Base-by-base conservation (phyloP, 176 grass and related monocot genomes). In the Rhynchospora tenuis region DNA sequence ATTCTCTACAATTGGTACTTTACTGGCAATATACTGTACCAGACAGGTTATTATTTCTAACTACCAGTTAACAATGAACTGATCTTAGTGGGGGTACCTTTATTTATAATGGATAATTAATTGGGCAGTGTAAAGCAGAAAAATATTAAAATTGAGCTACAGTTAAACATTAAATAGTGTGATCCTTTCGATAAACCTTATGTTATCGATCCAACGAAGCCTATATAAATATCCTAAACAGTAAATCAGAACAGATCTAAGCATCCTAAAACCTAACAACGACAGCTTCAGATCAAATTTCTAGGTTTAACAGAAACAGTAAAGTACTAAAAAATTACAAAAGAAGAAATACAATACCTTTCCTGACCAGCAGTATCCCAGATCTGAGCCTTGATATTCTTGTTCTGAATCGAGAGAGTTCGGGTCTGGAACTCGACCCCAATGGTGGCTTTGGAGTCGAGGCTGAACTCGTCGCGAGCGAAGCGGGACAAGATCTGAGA, bases 401-500 rank as follows among this genome's bases (percentile, higher is more conserved):
- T 85, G 59, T 90, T 84, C 23, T 94, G 88, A 80, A 97, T 97
- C 65, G 91, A 26, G 83, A 97, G 84, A 24, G 94, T 94, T 61
- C 94, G 90, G 9, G 94, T 94, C 88, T 94, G 94, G 84, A 97
- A 94, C 90, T 90, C 92, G 31, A 97, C 94, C n/a, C 92, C 94
- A 58, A 94, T 97, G 85, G 94, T 97, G 83, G 94, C 92, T 84
- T 97, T 97, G 42, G 94, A 97, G 80, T 97, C 94, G 86, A 97
- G 83, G 84, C 83, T 92, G 90, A 97, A 97, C 91, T 97, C 94
- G 88, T 94, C 90, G 90, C 91, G 94, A 50, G 90, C 86, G 90
- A 97, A 97, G n/a, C 94, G 90, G 10, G 94, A 91, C 38, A 97
- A 88, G 84, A 97, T 93, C 94, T 97, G 94, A 48, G 94, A 97